A percentile compares a stretch with the other conserved stretches of the same genome.
phyloP scores from a whole-genome alignment of 306 rosid species.

The Argentina anserina region DNA sequence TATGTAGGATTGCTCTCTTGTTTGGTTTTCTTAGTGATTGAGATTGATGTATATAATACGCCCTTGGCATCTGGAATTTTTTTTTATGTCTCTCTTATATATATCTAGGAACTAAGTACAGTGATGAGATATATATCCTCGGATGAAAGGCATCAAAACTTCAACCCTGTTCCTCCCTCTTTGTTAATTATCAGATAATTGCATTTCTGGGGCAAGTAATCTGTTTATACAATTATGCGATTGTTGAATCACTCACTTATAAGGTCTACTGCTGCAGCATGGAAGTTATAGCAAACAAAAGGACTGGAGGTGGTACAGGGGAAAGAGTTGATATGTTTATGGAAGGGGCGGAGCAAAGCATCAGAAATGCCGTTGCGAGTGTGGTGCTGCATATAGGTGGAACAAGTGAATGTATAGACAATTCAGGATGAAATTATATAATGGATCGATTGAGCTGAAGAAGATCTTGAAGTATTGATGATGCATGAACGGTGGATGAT shows the following conservation, averaged over 20 bases:
- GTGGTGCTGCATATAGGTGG: constrained; percentile 35
- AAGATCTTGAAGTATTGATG: constrained; percentile 26
- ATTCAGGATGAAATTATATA: constrained; percentile 10
- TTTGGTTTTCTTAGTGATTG: not conserved
- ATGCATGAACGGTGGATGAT: constrained; percentile 37
- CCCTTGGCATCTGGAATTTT: not conserved
- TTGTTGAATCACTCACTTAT: not conserved
- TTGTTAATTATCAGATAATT: not conserved
- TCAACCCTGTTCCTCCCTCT: not conserved
- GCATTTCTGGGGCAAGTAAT: not conserved
- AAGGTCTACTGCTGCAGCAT: constrained; percentile 45
- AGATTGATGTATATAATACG: not conserved
- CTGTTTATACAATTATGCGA: not conserved
- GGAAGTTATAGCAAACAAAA: constrained; percentile 57
- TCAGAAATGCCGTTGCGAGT: constrained; percentile 9
- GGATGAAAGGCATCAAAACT: not conserved
- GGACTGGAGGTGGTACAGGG: constrained; percentile 6
- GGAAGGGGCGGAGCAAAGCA: constrained; percentile 6
- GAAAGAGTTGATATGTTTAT: constrained; percentile 1
- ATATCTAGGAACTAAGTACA: not conserved
- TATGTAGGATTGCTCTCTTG: not conserved
- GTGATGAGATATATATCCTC: not conserved
- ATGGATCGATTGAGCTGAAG: not conserved
- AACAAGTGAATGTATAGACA: constrained; percentile 18
- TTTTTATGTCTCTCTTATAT: too few species aligned